phyloP scores from a whole-genome alignment of 2,329 filamentous ascomycete genomes.

The Juglanconis sp. region DNA sequence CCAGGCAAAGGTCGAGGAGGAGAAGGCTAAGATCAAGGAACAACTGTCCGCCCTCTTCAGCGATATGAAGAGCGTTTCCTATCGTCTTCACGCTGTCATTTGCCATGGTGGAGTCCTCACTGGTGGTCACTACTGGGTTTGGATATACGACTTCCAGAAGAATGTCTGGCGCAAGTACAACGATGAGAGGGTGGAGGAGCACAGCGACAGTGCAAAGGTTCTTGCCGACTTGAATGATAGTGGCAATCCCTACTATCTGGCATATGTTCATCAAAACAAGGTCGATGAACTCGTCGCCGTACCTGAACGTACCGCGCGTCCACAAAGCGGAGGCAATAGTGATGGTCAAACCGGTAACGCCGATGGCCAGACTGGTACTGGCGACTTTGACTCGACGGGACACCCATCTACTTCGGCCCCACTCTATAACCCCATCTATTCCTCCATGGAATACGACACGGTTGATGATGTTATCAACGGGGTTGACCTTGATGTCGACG shows the following conservation, averaged over 20 bases:
- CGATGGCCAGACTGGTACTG: neutral
- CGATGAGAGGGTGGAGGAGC: constrained; percentile 73
- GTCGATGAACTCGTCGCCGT: constrained; percentile 26
- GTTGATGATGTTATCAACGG: neutral
- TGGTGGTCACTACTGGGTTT: constrained; percentile 94
- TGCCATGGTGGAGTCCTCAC: constrained; percentile 75
- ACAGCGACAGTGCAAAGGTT: constrained; percentile 63
- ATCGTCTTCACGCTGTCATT: constrained; percentile 86
- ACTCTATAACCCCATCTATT: too few species aligned
- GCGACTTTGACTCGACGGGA: too few species aligned
- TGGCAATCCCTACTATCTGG: constrained; percentile 61
- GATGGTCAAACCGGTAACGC: neutral
- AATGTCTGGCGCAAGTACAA: constrained; percentile 92
- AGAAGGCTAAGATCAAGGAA: constrained; percentile 11
- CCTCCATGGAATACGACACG: too few species aligned
- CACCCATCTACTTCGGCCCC: neutral
- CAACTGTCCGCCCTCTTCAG: constrained; percentile 54
- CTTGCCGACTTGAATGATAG: constrained; percentile 63
- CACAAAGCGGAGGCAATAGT: neutral
- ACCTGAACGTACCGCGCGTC: constrained; percentile 14
- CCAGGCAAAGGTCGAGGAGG: constrained; percentile 1
- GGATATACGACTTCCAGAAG: constrained; percentile 84
- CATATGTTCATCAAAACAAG: constrained; percentile 31
- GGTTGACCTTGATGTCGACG: neutral
- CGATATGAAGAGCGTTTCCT: constrained; percentile 63